phyloP scores from a whole-genome alignment of 805 yeast species.

The Priceomyces haplophilus region DNA sequence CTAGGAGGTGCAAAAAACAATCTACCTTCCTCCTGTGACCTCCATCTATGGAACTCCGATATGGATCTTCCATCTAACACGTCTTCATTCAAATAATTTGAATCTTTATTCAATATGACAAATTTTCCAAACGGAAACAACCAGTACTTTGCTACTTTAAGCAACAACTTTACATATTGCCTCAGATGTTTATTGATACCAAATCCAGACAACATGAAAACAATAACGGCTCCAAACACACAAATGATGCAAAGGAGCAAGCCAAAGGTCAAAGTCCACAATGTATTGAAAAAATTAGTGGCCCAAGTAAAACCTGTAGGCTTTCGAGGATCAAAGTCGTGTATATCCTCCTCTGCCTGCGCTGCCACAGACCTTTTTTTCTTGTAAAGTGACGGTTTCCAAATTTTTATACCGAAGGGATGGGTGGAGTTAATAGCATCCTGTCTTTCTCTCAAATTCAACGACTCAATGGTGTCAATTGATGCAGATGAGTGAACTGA shows the following conservation, averaged over 20 bases:
- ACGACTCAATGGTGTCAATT: slow-evolving; percentile 66
- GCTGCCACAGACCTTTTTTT: slow-evolving; percentile 87
- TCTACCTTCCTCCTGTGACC: slow-evolving; percentile 69
- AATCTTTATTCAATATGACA: slow-evolving; percentile 73
- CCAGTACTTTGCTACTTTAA: slow-evolving; percentile 66
- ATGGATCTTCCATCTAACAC: slow-evolving; percentile 82
- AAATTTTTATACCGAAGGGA: slow-evolving; percentile 96
- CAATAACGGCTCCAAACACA: slow-evolving; percentile 45
- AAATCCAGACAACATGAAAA: slow-evolving; percentile 40
- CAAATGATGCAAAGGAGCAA: slow-evolving; percentile 54
- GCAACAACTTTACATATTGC: slow-evolving; percentile 59
- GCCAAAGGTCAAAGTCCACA: slow-evolving; percentile 80
- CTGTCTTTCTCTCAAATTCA: slow-evolving; percentile 87
- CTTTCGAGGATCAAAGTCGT: slow-evolving; percentile 54
- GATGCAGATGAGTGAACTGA: slow-evolving; percentile 29
- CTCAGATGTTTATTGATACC: slow-evolving; percentile 49
- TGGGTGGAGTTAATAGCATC: slow-evolving; percentile 95
- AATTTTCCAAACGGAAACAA: slow-evolving; percentile 87
- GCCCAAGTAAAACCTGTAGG: slow-evolving; percentile 54
- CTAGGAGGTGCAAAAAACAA: slow-evolving; percentile 75
- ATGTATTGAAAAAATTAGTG: slow-evolving; percentile 62
- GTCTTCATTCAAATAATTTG: slow-evolving; percentile 81
- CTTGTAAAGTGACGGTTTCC: slow-evolving; percentile 97
- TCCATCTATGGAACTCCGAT: slow-evolving; percentile 86
- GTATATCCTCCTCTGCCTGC: slow-evolving; percentile 91